A percentile compares a stretch with the other conserved stretches of the same genome.
phyloP scores from a whole-genome alignment of 768 basidiomycete species.

The Mycena crocata region DNA sequence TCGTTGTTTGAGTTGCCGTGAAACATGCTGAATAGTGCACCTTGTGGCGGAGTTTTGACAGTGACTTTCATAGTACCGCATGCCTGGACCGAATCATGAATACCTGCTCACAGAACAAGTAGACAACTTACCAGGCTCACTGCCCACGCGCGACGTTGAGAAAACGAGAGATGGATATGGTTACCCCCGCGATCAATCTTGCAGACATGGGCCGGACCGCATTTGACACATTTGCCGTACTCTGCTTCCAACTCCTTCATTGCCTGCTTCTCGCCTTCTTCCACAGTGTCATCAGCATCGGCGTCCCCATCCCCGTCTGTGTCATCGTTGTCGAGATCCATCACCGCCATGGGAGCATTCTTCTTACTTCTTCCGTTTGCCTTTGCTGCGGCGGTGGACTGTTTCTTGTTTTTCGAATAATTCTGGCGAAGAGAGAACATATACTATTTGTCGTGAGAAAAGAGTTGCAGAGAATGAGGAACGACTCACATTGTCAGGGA shows the following conservation, averaged over 20 bases:
- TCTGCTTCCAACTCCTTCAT: not conserved
- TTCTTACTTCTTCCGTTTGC: not conserved
- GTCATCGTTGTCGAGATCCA: constrained; percentile 19
- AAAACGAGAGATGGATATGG: constrained; percentile 12
- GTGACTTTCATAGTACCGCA: constrained; percentile 1
- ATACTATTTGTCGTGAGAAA: not conserved
- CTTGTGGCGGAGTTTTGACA: not conserved
- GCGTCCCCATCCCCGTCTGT: constrained; percentile 8
- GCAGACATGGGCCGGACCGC: constrained; percentile 10
- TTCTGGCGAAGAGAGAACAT: constrained; percentile 12
- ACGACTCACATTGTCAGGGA: constrained; percentile 13
- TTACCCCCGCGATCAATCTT: constrained; percentile 10
- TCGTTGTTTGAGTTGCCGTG: not conserved
- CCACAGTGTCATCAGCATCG: not conserved
- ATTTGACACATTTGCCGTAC: not conserved
- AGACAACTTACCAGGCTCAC: constrained; percentile 3
- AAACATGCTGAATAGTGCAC: constrained; percentile 11
- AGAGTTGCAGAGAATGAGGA: not conserved
- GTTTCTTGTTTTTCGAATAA: constrained; percentile 5
- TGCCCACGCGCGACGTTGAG: constrained; percentile 8
- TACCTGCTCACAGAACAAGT: not conserved
- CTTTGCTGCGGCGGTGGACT: not conserved
- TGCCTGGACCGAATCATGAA: not conserved
- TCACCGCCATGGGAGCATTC: not conserved
- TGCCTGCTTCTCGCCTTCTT: not conserved